Percentiles rank a stretch among this genome's conserved stretches.
These are phyloP conservation scores for Metschnikowia chrysomelidarum DNA, from an alignment of 805 yeast genomes.

Conservation along the genomic window DNA sequence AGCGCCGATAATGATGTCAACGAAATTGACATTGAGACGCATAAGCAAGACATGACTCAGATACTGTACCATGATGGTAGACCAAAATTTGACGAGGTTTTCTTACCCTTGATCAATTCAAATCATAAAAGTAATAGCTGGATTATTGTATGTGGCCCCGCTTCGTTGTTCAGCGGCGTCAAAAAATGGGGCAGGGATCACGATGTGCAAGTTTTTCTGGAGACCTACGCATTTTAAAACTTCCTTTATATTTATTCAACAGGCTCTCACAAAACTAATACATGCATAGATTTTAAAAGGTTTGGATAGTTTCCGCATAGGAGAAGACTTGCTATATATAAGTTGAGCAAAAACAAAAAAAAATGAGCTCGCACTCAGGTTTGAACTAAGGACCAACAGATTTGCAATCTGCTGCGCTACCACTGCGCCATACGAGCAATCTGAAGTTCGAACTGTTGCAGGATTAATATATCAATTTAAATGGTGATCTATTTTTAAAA, in stretches of 20 bases:
- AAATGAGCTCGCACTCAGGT: conserved; percentile 79
- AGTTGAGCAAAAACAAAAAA: conserved; percentile 34
- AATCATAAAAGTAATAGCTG: conserved; percentile 42
- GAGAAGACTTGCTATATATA: too few relatives aligned
- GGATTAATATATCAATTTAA: too few relatives aligned
- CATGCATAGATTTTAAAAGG: too few relatives aligned
- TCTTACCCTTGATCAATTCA: conserved; percentile 29
- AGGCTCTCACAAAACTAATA: neutral
- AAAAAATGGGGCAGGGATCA: conserved; percentile 33
- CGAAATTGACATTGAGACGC: too few relatives aligned
- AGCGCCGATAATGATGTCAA: neutral
- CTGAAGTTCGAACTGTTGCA: too few relatives aligned
- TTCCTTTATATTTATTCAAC: too few relatives aligned
- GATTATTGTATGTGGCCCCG: conserved; percentile 62
- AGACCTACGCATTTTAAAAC: conserved; percentile 21
- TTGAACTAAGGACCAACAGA: conserved; percentile 98
- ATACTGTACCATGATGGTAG: conserved; percentile 32
- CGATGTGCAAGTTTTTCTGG: conserved; percentile 41
- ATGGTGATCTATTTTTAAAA: too few relatives aligned
- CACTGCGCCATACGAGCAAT: conserved; percentile 94
- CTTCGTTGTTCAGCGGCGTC: conserved; percentile 41
- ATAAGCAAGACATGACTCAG: conserved; percentile 12
- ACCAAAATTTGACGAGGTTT: conserved; percentile 39
- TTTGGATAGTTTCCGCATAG: too few relatives aligned
- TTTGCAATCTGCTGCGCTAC: conserved; percentile 99